Base-by-base conservation (phyloP, 208 protist species). In the Histomonas meleagridis region DNA sequence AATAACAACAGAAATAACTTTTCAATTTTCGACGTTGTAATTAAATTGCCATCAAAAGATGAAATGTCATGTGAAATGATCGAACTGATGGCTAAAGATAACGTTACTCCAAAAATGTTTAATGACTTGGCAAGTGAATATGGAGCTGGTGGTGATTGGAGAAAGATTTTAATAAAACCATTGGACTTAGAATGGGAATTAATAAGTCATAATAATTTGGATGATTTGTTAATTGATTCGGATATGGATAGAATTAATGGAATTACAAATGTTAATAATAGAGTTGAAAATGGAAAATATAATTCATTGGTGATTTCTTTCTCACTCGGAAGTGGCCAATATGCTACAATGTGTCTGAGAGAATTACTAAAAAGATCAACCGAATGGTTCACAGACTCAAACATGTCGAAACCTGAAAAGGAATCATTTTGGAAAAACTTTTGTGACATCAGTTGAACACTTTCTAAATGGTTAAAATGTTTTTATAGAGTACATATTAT, bases 311-410 rank as follows among this genome's bases (percentile, higher is more conserved):
- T 32, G 1, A 14, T 86, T 55, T 43, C 43, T n/a, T 86, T 86
- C 43, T 86, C 76, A 40, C 26, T 86, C 0, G 46, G 46, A 55
- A 7, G 26, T 10, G 46, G 76, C 46, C 76, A 86, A 55, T 86
- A 86, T 46, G 76, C 76, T n/a, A 86, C 76, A 86, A 86, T 86
- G 76, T 55, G 40, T 38, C 43, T 86, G 46, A 86, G 76, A 86
- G 76, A 86, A 49, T 26, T 86, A 5, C 18, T 86, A n/a, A 86
- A 86, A 28, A 23, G 76, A 55, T 51, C 76, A 55, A 86, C 76
- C 7, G 76, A 86, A 35, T 86, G 46, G 40, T 86, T 14, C 14
- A 86, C 23, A 40, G 76, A 86, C 26, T 86, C 76, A 26, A 46
- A 86, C 0, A 86, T 86, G 76, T 86, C 76, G n/a, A n/a, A n/a